Conservation (phyloP, 148 eudicot species). For the Pharnaceum exiguum region DNA sequence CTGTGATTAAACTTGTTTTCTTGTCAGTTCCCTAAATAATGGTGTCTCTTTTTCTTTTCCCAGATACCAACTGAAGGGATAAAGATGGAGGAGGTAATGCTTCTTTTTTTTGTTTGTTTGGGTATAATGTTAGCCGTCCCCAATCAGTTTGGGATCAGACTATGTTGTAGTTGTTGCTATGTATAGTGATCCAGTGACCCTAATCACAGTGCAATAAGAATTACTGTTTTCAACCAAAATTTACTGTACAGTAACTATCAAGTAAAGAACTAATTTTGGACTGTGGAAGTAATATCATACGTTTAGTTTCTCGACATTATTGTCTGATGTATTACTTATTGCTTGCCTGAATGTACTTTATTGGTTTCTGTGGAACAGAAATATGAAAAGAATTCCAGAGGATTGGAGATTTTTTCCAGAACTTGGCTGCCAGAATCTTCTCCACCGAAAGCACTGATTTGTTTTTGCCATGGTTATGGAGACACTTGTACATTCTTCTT, state of each 20-base stretch:
- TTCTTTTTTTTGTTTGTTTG: no score
- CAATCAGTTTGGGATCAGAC: not conserved
- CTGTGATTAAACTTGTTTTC: not conserved
- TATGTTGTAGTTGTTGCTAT: not conserved
- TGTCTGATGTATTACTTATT: not conserved
- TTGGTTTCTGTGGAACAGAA: constrained; percentile 41
- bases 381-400: constrained; percentile 74
- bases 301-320: not conserved
- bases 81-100: constrained; percentile 74
- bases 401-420: constrained; percentile 72
- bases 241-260: no score
- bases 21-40: no score
- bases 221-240: no score
- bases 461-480: constrained; percentile 89
- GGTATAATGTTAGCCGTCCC: no score
- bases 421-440: constrained; percentile 73
- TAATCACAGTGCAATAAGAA: no score
- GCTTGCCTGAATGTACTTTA: not conserved
- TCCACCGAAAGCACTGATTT: constrained; percentile 69
- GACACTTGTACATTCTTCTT: constrained; percentile 93
- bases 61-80: constrained; percentile 70
- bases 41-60: not conserved
- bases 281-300: no score
- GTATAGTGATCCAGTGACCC: no score
- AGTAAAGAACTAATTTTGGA: no score